A percentile compares a stretch with the other conserved stretches of the same genome.
Evolutionary conservation across 139 green algal species (phyloP).

Genomic region (Closterium sp.): DNA sequence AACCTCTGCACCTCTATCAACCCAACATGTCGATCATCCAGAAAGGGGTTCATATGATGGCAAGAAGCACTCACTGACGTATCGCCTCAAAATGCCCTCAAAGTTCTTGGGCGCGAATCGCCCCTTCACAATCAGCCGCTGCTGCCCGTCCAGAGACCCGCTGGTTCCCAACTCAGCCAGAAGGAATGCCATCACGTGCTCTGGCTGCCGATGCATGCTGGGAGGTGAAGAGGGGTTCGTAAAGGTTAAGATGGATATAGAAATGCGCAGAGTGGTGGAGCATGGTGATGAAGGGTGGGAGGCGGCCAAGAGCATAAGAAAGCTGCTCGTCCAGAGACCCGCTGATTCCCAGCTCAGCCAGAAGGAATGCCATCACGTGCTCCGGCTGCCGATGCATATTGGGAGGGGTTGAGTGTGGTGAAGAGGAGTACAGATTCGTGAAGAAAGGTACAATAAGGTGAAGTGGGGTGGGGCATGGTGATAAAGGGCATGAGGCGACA

Average conservation of each 20-base stretch:
- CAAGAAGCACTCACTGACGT: conserved; percentile 80
- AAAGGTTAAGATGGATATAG: too few relatives aligned
- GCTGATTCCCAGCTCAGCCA: conserved; percentile 86
- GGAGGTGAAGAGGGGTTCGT: conserved; percentile 27
- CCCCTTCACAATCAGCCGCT: conserved; percentile 95
- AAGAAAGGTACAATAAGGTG: too few relatives aligned
- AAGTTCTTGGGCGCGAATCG: conserved; percentile 97
- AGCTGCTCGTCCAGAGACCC: conserved; percentile 65
- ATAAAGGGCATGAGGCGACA: too few relatives aligned
- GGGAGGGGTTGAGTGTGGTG: not conserved
- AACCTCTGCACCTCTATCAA: too few relatives aligned
- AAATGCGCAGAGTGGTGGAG: too few relatives aligned
- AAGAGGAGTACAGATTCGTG: not conserved
- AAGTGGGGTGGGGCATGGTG: too few relatives aligned
- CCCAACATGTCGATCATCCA: too few relatives aligned
- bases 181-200: conserved; percentile 87
- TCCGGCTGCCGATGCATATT: conserved; percentile 76
- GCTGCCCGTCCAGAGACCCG: conserved; percentile 81
- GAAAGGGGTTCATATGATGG: too few relatives aligned
- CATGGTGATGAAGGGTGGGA: too few relatives aligned
- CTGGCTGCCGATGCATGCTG: conserved; percentile 75
- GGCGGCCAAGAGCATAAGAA: too few relatives aligned
- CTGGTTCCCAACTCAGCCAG: conserved; percentile 85
- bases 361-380: conserved; percentile 84
- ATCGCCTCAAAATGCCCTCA: conserved; percentile 92